Evolutionary conservation across 2,329 filamentous ascomycete species (phyloP), one percentile per base, ranked within the genome.

Genomic region (Myotisia sp.): DNA sequence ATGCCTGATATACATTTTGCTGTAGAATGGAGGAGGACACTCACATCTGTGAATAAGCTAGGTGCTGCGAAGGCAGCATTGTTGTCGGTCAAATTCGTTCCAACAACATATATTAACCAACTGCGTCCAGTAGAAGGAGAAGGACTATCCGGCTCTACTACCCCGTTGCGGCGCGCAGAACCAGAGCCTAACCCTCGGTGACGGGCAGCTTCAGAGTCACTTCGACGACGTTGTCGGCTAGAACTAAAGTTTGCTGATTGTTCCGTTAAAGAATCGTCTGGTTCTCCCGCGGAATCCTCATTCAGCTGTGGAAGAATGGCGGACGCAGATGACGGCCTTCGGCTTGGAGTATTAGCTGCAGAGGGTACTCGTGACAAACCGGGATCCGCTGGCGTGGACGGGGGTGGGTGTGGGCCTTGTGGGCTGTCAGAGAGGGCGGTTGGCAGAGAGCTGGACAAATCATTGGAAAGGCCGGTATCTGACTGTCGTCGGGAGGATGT

Each of bases 31-130:
- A 17, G 28, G 14, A 27, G 8, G 22, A 30, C 26, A 49, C 60
- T 52, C 59, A 75, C 74, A 54, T 79, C 75, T 12, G 74, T 79
- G 50, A 79, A 79, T 7, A 80, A 60, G 44, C 74, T 78, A 8
- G 75, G 76, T 13, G 76, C 77, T 5, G 74, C 76, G 41, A 79
- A 68, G 14, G 77, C 76, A 14, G 75, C 76, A 49, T 79, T 75
- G 43, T 78, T 76, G 45, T 79, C 74, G 2, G 76, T 74, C 34
- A 79, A 70, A 43, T 75, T 78, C 26, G 75, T 76, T 28, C 75
- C 75, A 33, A 80, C 68, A 6, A 80, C 74, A 48, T 80, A 80
- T 34, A 80, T 79, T 46, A 80, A 68, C 75, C 75, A 80, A 53
- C 74, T 79, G 43, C 75, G 61, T 36, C 71, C 72, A 36, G 62